Evolutionary conservation across 345 rosid genomes (phyloP).

Genomic region (Camelina hispida): DNA sequence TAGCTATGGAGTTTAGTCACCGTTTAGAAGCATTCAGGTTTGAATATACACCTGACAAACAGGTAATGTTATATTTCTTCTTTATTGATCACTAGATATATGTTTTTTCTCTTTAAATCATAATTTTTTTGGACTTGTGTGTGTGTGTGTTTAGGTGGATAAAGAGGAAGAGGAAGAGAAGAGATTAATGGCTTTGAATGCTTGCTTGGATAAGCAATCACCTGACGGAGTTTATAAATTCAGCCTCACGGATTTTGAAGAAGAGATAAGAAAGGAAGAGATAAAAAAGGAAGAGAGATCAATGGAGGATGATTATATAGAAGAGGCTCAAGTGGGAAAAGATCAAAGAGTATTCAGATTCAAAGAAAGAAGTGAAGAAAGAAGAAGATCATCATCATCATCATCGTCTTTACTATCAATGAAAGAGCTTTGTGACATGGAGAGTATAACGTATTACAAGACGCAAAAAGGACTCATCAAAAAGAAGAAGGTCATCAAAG

Average conservation of each 20-base stretch:
- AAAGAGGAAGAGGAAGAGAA: no score
- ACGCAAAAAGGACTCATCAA: neutral
- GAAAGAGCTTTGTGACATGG: conserved; percentile 22
- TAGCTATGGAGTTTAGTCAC: no score
- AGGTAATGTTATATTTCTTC: no score
- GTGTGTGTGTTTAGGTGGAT: neutral
- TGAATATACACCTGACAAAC: no score
- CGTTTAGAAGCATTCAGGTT: no score
- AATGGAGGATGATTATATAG: conserved; percentile 36
- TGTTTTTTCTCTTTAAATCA: no score
- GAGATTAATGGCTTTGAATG: no score
- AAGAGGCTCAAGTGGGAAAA: conserved; percentile 18
- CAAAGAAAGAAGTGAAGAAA: conserved; percentile 39
- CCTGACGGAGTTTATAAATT: conserved; percentile 30
- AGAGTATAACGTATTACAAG: conserved; percentile 31
- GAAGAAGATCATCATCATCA: conserved; percentile 32
- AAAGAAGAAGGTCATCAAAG: conserved; percentile 28
- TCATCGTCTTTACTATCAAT: conserved; percentile 1
- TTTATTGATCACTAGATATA: no score
- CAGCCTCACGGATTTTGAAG: conserved; percentile 33
- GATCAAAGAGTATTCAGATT: conserved; percentile 42
- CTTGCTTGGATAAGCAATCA: conserved; percentile 11
- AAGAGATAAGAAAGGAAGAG: conserved; percentile 35
- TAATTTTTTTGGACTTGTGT: no score
- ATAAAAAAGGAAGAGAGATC: neutral